Evolutionary conservation across 2,329 filamentous ascomycete species (phyloP).

Genomic region (Taxawa tesnikishii): DNA sequence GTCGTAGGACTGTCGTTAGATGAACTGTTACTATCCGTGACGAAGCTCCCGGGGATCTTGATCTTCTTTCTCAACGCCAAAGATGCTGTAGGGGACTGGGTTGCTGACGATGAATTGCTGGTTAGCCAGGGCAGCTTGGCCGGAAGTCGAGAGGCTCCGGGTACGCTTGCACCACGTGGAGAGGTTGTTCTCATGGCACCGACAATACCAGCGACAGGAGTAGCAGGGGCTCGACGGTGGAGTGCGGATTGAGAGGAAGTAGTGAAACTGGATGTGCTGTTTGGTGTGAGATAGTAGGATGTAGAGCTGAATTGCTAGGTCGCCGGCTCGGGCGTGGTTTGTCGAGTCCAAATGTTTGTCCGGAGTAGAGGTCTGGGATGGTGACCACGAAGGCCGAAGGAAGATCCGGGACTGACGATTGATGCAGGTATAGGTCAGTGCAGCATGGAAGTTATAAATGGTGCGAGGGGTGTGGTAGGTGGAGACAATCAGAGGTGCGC

Average conservation of each 20-base stretch:
- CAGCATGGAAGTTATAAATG: no score
- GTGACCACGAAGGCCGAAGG: not conserved
- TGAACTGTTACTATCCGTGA: not conserved
- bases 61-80: no score
- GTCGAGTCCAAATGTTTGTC: not conserved
- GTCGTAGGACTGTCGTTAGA: not conserved
- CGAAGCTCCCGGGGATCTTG: not conserved
- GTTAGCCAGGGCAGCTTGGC: not conserved
- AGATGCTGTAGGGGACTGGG: not conserved
- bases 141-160: not conserved
- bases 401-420: no score
- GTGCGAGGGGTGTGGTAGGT: no score
- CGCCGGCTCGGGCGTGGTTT: not conserved
- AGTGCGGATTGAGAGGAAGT: not conserved
- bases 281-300: not conserved
- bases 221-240: not conserved
- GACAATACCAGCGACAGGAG: no score
- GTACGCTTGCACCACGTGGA: not conserved
- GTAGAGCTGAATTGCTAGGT: not conserved
- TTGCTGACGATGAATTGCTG: not conserved
- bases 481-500: not conserved
- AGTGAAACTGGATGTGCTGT: not conserved
- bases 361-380: not conserved
- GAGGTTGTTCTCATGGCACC: not conserved
- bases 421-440: no score